Evolutionary conservation across 345 rosid species (phyloP).

Genomic region (Gossypium thurberi): DNA sequence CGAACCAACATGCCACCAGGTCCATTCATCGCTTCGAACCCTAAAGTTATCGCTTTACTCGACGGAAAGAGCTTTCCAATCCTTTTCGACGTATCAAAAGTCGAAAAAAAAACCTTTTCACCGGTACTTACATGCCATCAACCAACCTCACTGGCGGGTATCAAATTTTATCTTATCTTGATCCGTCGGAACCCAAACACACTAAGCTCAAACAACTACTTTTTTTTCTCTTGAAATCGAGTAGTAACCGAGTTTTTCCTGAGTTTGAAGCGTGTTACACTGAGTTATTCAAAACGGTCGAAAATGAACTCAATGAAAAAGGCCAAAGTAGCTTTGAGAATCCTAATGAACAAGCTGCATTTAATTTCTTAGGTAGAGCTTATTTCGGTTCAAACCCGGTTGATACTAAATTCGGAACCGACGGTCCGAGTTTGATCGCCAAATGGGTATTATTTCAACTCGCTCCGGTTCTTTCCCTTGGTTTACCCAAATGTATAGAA

Average conservation of each 20-base stretch:
- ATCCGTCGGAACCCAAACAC: constrained; percentile 75
- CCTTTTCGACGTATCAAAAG: constrained; percentile 69
- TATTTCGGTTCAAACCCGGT: constrained; percentile 52
- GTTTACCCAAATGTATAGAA: constrained; percentile 51
- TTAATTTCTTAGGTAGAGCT: constrained; percentile 55
- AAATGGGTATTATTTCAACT: constrained; percentile 69
- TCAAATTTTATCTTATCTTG: constrained; percentile 70
- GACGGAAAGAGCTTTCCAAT: constrained; percentile 88
- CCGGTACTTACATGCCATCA: constrained; percentile 91
- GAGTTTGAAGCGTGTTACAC: constrained; percentile 56
- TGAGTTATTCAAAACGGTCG: constrained; percentile 43
- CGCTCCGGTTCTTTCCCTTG: constrained; percentile 46
- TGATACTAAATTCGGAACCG: constrained; percentile 47
- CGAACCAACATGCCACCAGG: constrained; percentile 84
- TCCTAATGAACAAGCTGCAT: constrained; percentile 56
- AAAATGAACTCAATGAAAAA: constrained; percentile 44
- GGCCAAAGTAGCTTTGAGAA: constrained; percentile 55
- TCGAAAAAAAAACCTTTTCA: constrained; percentile 76
- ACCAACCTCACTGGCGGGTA: constrained; percentile 85
- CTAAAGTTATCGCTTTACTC: constrained; percentile 64
- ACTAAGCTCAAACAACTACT: constrained; percentile 58
- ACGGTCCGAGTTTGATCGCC: constrained; percentile 51
- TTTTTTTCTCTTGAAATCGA: constrained; percentile 50
- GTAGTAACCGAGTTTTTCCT: constrained; percentile 60
- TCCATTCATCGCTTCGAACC: constrained; percentile 51